These are phyloP conservation scores for Aquilaria malaccensis DNA, from an alignment of 345 rosid species.

Conservation along the genomic window DNA sequence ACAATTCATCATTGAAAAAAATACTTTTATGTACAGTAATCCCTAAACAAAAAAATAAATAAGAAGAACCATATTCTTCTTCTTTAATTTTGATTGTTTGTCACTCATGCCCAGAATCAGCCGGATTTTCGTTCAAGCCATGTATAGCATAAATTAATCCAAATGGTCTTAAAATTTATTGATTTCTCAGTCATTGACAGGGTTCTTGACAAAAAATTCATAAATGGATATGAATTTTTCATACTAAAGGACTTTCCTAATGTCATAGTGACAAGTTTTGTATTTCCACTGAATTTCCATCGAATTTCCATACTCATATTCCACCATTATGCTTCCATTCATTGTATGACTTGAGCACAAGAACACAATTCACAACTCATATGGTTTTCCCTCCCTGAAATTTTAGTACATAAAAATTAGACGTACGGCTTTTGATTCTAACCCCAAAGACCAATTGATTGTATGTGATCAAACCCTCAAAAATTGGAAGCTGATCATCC, in stretches of 20 bases:
- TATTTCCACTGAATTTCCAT: conserved; percentile 29
- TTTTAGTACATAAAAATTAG: neutral
- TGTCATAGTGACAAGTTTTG: conserved; percentile 36
- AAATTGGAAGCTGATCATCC: too few species aligned
- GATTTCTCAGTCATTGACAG: conserved; percentile 40
- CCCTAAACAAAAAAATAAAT: too few species aligned
- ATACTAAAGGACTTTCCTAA: conserved; percentile 50
- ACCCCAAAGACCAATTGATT: neutral
- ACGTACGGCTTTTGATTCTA: neutral
- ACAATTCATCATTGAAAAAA: too few species aligned
- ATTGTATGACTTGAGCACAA: conserved; percentile 68
- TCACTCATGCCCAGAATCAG: too few species aligned
- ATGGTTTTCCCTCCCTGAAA: conserved; percentile 77
- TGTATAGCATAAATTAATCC: too few species aligned
- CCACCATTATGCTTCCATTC: conserved; percentile 84
- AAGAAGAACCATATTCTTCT: too few species aligned
- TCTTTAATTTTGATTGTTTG: too few species aligned
- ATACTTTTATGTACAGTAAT: too few species aligned
- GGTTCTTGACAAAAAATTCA: conserved; percentile 53
- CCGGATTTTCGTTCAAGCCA: too few species aligned
- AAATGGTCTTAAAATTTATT: neutral
- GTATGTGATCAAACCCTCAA: neutral
- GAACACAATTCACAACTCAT: conserved; percentile 65
- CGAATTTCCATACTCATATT: conserved; percentile 74
- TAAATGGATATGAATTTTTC: conserved; percentile 70